phyloP scores from a whole-genome alignment of 176 grass and related monocot genomes.

The sorghum (Sorghum bicolor) region DNA sequence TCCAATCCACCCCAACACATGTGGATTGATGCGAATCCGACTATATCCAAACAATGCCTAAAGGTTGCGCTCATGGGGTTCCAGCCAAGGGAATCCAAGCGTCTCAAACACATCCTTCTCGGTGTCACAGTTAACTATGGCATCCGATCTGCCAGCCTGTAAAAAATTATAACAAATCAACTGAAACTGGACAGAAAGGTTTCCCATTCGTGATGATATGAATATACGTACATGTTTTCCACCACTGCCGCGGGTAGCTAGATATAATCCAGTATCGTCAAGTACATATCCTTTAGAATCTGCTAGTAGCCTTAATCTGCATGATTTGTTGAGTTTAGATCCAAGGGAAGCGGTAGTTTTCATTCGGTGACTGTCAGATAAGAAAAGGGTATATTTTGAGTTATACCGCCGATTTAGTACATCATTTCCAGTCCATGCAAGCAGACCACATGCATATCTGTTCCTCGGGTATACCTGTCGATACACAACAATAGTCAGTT shows the following conservation, averaged over 20 bases:
- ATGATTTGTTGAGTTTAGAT: constrained; percentile 1
- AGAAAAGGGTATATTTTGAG: background rate
- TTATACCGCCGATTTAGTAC: constrained; percentile 84
- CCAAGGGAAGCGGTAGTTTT: background rate
- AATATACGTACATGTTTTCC: constrained; percentile 56
- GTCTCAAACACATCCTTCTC: constrained; percentile 89
- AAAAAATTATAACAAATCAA: constrained; percentile 1
- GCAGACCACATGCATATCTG: constrained; percentile 76
- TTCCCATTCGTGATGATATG: background rate
- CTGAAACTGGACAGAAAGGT: background rate
- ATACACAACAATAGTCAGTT: background rate
- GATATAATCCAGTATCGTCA: constrained; percentile 85
- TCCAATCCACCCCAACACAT: no score
- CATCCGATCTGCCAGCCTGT: constrained; percentile 61
- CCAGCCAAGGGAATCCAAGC: constrained; percentile 82
- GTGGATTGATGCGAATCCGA: no score
- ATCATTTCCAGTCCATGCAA: constrained; percentile 97
- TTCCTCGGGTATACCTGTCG: constrained; percentile 78
- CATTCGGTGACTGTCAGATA: background rate
- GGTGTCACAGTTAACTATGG: constrained; percentile 59
- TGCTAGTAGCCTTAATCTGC: constrained; percentile 81
- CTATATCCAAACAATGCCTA: no score
- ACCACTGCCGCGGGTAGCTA: constrained; percentile 51
- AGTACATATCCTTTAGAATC: constrained; percentile 87
- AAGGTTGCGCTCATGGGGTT: constrained; percentile 82